Percentiles rank a stretch among this genome's conserved stretches.
Conservation (phyloP, 495 filamentous ascomycete species). For the Penicillium malachiteum region DNA sequence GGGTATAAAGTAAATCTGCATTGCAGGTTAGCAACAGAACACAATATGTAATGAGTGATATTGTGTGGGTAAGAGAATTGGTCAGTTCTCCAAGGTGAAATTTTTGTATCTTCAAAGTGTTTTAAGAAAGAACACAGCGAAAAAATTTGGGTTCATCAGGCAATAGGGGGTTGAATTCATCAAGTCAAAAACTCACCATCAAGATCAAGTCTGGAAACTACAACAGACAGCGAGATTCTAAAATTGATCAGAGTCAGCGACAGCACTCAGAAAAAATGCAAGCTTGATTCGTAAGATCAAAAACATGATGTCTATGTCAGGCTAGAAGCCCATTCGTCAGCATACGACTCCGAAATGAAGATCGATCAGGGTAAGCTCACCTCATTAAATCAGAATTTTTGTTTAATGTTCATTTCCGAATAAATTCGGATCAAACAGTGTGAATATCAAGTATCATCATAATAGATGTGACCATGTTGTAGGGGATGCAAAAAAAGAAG, state of each 20-base stretch:
- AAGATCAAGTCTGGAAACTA: conserved; percentile 4
- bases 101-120: conserved; percentile 67
- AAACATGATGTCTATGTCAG: conserved; percentile 49
- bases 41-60: conserved; percentile 19
- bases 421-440: conserved; percentile 87
- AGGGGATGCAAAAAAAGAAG: conserved; percentile 10
- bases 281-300: conserved; percentile 26
- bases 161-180: conserved; percentile 13
- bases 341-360: conserved; percentile 2
- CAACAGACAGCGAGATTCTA: conserved; percentile 16
- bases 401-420: conserved; percentile 74
- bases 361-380: conserved; percentile 46
- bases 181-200: conserved; percentile 28
- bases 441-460: conserved; percentile 88
- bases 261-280: conserved; percentile 25
- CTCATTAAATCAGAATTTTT: conserved; percentile 99
- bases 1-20: conserved; percentile 9
- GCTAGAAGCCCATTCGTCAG: conserved; percentile 44
- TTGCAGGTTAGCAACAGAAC: conserved; percentile 21
- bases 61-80: conserved; percentile 19
- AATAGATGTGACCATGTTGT: conserved; percentile 45
- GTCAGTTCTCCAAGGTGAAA: conserved; percentile 97
- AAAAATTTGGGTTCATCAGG: conserved; percentile 69
- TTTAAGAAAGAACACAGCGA: conserved; percentile 81
- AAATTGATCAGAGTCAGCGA: conserved; percentile 29